Evolutionary conservation across 2,329 filamentous ascomycete species (phyloP).

Genomic region (Colletotrichum graminicola): DNA sequence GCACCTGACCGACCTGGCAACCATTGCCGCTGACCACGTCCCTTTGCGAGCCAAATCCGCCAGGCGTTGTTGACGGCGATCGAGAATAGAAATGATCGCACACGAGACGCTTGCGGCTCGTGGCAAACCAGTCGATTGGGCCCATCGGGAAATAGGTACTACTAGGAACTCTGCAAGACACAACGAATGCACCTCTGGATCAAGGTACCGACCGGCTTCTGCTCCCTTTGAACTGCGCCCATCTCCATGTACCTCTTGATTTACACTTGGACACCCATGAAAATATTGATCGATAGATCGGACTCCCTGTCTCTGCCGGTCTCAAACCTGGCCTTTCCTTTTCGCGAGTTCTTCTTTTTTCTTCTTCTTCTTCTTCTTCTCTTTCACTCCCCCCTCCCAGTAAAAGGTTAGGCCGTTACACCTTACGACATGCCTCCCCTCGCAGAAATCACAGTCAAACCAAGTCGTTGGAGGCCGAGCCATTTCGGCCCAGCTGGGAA

Average conservation of each 20-base stretch:
- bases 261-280: slow-evolving; percentile 13
- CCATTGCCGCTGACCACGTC: too few relatives aligned
- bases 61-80: not conserved
- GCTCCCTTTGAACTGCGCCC: not conserved
- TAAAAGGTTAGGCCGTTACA: slow-evolving; percentile 16
- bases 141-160: slow-evolving; percentile 19
- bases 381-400: not conserved
- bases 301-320: slow-evolving; percentile 15
- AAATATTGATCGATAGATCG: slow-evolving; percentile 19
- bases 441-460: slow-evolving; percentile 3
- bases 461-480: slow-evolving; percentile 28
- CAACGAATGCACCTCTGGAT: not conserved
- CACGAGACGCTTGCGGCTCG: slow-evolving; percentile 20
- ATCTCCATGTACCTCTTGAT: slow-evolving; percentile 10
- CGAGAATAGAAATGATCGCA: slow-evolving; percentile 3
- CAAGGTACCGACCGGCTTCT: not conserved
- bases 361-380: not conserved
- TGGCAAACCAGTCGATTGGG: slow-evolving; percentile 21
- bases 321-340: not conserved
- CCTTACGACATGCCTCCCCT: slow-evolving; percentile 14
- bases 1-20: slow-evolving; percentile 21
- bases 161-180: not conserved
- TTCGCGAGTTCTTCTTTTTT: not conserved
- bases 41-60: not conserved
- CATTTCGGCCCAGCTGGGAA: slow-evolving; percentile 24